These are phyloP conservation scores for Leccinum incarnatum DNA, from an alignment of 768 basidiomycete species.

Conservation along the genomic window DNA sequence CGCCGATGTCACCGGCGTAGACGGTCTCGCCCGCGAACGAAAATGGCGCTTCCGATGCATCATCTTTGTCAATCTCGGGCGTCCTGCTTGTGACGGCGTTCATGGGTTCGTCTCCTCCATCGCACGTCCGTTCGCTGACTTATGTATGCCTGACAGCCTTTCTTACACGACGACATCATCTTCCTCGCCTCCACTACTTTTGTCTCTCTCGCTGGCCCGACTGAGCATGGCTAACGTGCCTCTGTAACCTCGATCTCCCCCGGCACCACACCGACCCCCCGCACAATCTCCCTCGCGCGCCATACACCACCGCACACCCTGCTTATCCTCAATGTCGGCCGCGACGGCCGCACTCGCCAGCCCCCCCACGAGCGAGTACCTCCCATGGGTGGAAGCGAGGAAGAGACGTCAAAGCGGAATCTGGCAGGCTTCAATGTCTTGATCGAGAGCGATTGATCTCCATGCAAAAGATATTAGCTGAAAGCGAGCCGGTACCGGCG, in stretches of 20 bases:
- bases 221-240: not conserved
- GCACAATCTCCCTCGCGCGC: constrained; percentile 69
- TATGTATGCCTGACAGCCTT: constrained; percentile 46
- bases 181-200: constrained; percentile 47
- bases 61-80: too few species aligned
- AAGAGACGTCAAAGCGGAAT: not conserved
- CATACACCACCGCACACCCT: constrained; percentile 71
- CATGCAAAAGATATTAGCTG: not conserved
- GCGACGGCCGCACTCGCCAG: constrained; percentile 79
- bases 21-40: too few species aligned
- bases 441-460: not conserved
- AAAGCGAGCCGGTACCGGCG: not conserved
- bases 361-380: constrained; percentile 79
- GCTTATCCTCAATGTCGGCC: constrained; percentile 76
- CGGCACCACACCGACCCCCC: constrained; percentile 57
- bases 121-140: not conserved
- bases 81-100: not conserved
- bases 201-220: constrained; percentile 3
- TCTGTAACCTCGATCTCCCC: constrained; percentile 34
- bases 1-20: constrained; percentile 21
- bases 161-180: constrained; percentile 79
- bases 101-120: constrained; percentile 49
- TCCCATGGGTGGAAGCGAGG: constrained; percentile 31
- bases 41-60: too few species aligned
- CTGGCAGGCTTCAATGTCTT: not conserved